Percentiles rank a stretch among this genome's conserved stretches.
Evolutionary conservation across 192 early-diverging fungal species (phyloP).

Genomic region (Rhizophagus prolifer): DNA sequence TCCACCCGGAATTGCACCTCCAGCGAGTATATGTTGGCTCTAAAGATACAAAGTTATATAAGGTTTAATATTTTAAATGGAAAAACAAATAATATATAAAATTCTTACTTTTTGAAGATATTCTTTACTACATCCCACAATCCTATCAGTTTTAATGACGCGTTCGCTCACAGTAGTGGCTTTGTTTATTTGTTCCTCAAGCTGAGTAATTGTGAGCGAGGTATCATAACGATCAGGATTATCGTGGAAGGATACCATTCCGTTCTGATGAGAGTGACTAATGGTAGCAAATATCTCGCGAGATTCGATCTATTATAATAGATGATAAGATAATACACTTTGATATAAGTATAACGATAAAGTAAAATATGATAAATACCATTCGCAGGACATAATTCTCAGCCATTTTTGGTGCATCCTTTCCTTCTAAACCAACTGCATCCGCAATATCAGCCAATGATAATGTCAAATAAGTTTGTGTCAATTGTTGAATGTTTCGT

Average conservation of each 20-base stretch:
- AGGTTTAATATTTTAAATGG: not conserved
- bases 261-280: constrained; percentile 44
- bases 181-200: constrained; percentile 50
- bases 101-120: constrained; percentile 26
- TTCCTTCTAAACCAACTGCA: constrained; percentile 46
- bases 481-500: constrained; percentile 67
- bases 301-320: constrained; percentile 45
- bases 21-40: constrained; percentile 7
- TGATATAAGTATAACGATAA: not conserved
- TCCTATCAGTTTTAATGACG: constrained; percentile 22
- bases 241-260: constrained; percentile 76
- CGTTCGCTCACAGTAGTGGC: constrained; percentile 25
- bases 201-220: constrained; percentile 38
- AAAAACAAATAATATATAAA: not conserved
- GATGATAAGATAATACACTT: not conserved
- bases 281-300: constrained; percentile 51
- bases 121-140: constrained; percentile 26
- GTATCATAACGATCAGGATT: constrained; percentile 48
- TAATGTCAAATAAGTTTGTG: constrained; percentile 77
- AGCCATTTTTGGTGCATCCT: constrained; percentile 42
- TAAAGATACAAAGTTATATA: not conserved
- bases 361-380: constrained; percentile 39
- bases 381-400: constrained; percentile 60
- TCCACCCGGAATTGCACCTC: constrained; percentile 3
- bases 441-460: constrained; percentile 68